Conservation (phyloP, 2,329 filamentous ascomycete species). For the Metarhizium humberi region DNA sequence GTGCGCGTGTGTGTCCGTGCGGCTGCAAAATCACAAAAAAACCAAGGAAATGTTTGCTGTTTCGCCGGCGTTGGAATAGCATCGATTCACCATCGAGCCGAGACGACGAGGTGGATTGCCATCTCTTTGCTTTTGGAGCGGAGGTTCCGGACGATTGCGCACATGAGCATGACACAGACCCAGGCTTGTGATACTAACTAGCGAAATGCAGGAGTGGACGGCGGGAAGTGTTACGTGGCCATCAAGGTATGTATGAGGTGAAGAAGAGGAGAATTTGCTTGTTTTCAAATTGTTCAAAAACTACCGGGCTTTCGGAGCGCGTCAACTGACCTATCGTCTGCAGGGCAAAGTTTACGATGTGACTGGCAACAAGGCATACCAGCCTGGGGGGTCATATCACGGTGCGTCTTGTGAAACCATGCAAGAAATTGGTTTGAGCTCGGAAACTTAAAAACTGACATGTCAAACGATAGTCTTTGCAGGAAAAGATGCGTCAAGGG, state of each 20-base stretch:
- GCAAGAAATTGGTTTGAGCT: neutral
- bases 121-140: neutral
- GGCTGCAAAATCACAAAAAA: neutral
- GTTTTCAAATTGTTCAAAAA: neutral
- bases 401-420: slow-evolving; percentile 43
- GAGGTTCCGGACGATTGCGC: neutral
- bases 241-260: slow-evolving; percentile 47
- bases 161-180: neutral
- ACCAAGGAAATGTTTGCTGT: neutral
- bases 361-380: slow-evolving; percentile 78
- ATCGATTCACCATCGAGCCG: neutral
- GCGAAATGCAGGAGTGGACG: slow-evolving; percentile 47
- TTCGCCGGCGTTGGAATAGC: neutral
- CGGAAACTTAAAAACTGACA: neutral
- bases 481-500: slow-evolving; percentile 91
- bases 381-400: slow-evolving; percentile 72
- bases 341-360: slow-evolving; percentile 94
- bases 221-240: slow-evolving; percentile 57
- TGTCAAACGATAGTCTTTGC: slow-evolving; percentile 64
- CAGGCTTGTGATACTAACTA: neutral
- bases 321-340: neutral
- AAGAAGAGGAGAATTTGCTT: neutral
- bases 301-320: neutral
- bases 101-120: neutral
- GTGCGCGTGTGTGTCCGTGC: neutral